These are phyloP conservation scores for Leucocoprinus sp. DNA, from an alignment of 768 basidiomycete genomes.

Conservation along the genomic window DNA sequence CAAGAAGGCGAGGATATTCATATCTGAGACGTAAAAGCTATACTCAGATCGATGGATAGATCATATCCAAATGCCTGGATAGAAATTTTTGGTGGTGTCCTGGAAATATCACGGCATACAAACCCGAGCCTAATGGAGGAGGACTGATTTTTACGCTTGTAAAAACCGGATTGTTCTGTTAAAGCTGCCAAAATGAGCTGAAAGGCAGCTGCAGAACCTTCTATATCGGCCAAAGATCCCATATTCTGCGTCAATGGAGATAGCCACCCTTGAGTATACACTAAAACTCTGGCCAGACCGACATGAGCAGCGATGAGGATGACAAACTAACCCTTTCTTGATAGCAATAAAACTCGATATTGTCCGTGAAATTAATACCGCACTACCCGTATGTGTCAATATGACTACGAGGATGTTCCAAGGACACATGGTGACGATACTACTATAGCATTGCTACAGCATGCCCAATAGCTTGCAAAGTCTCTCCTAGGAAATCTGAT, in stretches of 20 bases:
- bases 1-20: not conserved
- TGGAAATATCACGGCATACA: slow-evolving; percentile 2
- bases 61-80: not conserved
- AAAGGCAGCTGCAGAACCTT: not conserved
- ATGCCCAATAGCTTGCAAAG: no score
- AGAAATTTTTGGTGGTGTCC: not conserved
- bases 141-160: not conserved
- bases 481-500: no score
- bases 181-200: not conserved
- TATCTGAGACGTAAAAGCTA: slow-evolving; percentile 1
- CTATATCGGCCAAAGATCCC: not conserved
- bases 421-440: no score
- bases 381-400: no score
- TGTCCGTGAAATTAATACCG: no score
- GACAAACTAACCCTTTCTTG: no score
- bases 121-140: slow-evolving; percentile 7
- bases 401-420: no score
- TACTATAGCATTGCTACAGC: no score
- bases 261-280: slow-evolving; percentile 1
- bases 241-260: slow-evolving; percentile 3
- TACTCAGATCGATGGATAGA: slow-evolving; percentile 1
- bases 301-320: not conserved
- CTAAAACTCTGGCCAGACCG: not conserved
- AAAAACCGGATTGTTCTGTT: not conserved
- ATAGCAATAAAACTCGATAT: no score